phyloP scores from a whole-genome alignment of 2,329 filamentous ascomycete genomes.

The Colletotrichum abscissum region DNA sequence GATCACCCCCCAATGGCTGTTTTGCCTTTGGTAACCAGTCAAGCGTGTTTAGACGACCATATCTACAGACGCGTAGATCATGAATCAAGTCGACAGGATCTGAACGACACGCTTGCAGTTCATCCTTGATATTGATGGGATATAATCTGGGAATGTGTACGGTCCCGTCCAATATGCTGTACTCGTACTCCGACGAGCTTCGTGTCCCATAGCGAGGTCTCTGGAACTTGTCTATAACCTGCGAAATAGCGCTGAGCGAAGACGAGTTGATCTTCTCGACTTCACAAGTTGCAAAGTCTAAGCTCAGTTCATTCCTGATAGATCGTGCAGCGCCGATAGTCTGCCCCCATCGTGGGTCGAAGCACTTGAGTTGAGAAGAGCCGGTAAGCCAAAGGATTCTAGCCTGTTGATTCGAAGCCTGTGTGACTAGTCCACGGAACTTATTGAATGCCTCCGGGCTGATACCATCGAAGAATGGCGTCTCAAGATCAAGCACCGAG shows the following conservation, averaged over 20 bases:
- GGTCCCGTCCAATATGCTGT: neutral
- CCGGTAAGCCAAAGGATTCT: slow-evolving; percentile 41
- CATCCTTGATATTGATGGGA: slow-evolving; percentile 6
- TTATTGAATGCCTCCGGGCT: slow-evolving; percentile 9
- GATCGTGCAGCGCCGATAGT: slow-evolving; percentile 37
- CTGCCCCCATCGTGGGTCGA: slow-evolving; percentile 38
- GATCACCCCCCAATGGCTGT: neutral
- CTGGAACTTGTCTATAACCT: neutral
- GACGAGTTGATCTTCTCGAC: neutral
- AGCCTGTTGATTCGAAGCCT: slow-evolving; percentile 2
- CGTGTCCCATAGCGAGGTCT: fast-evolving
- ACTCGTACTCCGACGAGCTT: slow-evolving; percentile 11
- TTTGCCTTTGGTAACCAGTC: neutral
- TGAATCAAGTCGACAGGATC: neutral
- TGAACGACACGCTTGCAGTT: neutral
- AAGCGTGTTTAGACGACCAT: slow-evolving; percentile 21
- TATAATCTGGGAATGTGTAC: slow-evolving; percentile 3
- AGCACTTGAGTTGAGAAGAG: slow-evolving; percentile 36
- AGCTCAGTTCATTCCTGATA: slow-evolving; percentile 36
- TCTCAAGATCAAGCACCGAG: slow-evolving; percentile 36
- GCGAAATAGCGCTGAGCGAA: neutral
- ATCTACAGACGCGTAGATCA: slow-evolving; percentile 3
- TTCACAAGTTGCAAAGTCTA: slow-evolving; percentile 25
- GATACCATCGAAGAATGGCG: slow-evolving; percentile 34
- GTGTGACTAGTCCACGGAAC: slow-evolving; percentile 33